phyloP scores from a whole-genome alignment of 495 filamentous ascomycete species.

The Penicillium herquei region DNA sequence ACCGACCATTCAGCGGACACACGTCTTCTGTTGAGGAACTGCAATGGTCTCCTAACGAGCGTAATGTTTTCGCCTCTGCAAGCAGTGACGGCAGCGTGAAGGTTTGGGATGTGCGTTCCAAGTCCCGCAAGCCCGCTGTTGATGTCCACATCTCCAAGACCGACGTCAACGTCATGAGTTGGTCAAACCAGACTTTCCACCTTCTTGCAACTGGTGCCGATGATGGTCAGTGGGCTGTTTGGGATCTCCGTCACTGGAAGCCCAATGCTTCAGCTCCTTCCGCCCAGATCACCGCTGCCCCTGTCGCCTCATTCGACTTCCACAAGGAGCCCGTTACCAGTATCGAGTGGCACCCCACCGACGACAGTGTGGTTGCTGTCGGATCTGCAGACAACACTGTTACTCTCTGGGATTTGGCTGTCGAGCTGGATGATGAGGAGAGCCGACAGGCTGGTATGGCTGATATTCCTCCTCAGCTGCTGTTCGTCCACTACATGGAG shows the following conservation, averaged over 20 bases:
- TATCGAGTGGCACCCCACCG: constrained; percentile 95
- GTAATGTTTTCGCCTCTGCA: constrained; percentile 87
- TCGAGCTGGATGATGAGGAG: constrained; percentile 96
- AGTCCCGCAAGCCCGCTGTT: constrained; percentile 78
- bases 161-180: constrained; percentile 95
- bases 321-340: constrained; percentile 95
- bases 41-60: constrained; percentile 92
- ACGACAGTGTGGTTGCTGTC: constrained; percentile 91
- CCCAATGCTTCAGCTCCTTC: constrained; percentile 49
- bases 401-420: constrained; percentile 94
- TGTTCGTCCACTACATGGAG: constrained; percentile 96
- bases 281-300: constrained; percentile 51
- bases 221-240: constrained; percentile 91
- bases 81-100: constrained; percentile 92
- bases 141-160: constrained; percentile 78
- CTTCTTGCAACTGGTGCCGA: constrained; percentile 91
- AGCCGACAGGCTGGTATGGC: constrained; percentile 81
- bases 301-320: constrained; percentile 87
- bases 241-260: constrained; percentile 96
- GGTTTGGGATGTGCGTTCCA: constrained; percentile 91
- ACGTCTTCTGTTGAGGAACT: constrained; percentile 85
- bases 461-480: constrained; percentile 88
- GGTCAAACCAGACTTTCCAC: constrained; percentile 82
- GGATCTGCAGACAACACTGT: constrained; percentile 91
- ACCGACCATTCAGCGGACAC: constrained; percentile 77